Evolutionary conservation across 768 basidiomycete species (phyloP), one percentile per base, ranked within the genome.

Genomic region (Suillus sp.): DNA sequence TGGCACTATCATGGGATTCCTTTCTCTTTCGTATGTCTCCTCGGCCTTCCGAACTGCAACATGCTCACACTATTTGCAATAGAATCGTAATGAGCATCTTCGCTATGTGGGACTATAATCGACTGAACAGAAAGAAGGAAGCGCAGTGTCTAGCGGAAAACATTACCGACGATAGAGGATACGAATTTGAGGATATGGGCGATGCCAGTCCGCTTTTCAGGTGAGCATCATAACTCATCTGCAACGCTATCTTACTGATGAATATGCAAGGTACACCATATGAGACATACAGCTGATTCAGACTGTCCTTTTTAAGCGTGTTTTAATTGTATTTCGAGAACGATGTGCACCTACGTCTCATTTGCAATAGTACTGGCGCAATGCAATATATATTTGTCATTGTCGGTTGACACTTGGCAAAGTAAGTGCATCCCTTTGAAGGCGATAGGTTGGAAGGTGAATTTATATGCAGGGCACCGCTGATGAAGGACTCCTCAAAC

Each of bases 151-250:
- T 70, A 5, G 73, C 74, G 6, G 78, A 80, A 59, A 78, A 78
- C 3, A 83, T 88, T 55, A 75, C 78, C 8, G 73, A 77, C 11
- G 77, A 72, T 50, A 73, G 71, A 59, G 71, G 66, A 58, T 76
- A 76, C 2, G 78, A 83, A 51, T 86, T 82, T 67, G 72, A 68
- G 38, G 72, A 84, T 5, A 74, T 86, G 72, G 86, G 84, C 2
- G 83, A 83, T 62, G 74, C 79, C 40, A 85, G 83, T 61, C 86
- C 86, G 42, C 73, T 88, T 42, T 87, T 84, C 77, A 80, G 83
- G 82, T 77, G 18, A 27, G 25, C 10, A 30, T 3, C 56, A 40
- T 30, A 6, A 38, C 25, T 20, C 25, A 20, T 57, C 11, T 18
- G 11, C 11, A 6, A 27, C 10, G 11, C 11, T 27, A 14, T 18